phyloP scores from a whole-genome alignment of 768 basidiomycete genomes.

The Candolleomyces aberdarensis region DNA sequence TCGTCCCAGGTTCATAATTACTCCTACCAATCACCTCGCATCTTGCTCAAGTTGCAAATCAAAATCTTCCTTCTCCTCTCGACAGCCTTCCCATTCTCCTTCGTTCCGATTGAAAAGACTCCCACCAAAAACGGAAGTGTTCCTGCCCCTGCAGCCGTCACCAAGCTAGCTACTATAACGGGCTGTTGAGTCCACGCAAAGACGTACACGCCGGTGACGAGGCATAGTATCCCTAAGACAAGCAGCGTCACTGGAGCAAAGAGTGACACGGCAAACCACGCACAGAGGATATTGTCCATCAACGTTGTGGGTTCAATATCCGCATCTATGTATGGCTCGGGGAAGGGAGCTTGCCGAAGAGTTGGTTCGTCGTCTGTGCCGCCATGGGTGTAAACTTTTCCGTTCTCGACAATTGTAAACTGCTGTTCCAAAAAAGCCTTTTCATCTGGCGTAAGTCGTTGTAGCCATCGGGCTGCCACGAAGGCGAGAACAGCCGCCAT shows the following conservation, averaged over 20 bases:
- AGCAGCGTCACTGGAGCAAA: conserved; percentile 11
- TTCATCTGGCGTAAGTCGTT: conserved; percentile 6
- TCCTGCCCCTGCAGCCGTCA: conserved; percentile 3
- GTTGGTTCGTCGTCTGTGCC: too few species aligned
- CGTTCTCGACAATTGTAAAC: not conserved
- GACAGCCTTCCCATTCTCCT: not conserved
- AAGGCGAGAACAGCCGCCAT: conserved; percentile 9
- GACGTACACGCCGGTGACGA: conserved; percentile 5
- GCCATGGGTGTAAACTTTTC: not conserved
- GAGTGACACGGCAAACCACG: conserved; percentile 6
- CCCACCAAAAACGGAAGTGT: conserved; percentile 4
- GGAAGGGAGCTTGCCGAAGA: not conserved
- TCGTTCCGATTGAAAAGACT: conserved; percentile 4
- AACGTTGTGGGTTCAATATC: not conserved
- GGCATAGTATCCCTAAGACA: conserved; percentile 8
- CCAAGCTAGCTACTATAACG: not conserved
- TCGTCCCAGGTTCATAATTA: too few species aligned
- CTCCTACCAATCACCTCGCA: conserved; percentile 13
- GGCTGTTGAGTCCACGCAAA: conserved; percentile 11
- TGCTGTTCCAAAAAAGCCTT: not conserved
- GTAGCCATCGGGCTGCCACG: conserved; percentile 10
- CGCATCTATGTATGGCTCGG: not conserved
- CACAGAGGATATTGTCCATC: not conserved
- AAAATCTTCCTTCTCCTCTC: not conserved
- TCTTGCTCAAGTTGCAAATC: conserved; percentile 9